Conservation (phyloP, 2,329 filamentous ascomycete genomes). For the Colletotrichum coccodes region DNA sequence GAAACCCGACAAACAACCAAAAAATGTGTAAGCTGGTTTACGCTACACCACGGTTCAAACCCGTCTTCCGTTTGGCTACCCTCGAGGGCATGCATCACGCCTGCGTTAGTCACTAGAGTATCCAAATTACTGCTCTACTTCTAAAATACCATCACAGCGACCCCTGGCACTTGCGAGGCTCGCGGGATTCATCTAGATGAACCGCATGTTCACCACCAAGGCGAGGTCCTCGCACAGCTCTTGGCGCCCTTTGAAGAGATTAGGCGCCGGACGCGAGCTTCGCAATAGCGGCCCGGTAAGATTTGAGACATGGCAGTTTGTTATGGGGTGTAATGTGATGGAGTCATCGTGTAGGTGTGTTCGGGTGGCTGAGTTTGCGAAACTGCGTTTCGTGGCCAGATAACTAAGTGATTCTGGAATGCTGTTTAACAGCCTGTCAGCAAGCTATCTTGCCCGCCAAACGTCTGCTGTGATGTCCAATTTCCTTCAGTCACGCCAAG, state of each 20-base stretch:
- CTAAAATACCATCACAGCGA: constrained; percentile 32
- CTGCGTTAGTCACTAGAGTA: constrained; percentile 35
- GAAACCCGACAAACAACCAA: constrained; percentile 61
- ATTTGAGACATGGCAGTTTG: too few relatives aligned
- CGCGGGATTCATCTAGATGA: constrained; percentile 42
- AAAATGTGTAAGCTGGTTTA: constrained; percentile 64
- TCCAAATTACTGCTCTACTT: constrained; percentile 9
- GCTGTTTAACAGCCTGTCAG: too few relatives aligned
- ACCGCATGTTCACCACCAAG: constrained; percentile 35
- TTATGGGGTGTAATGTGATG: too few relatives aligned
- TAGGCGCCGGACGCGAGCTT: background rate
- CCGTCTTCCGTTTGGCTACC: constrained; percentile 31
- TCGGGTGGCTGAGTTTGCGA: background rate
- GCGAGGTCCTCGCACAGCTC: background rate
- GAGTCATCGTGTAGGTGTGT: too few relatives aligned
- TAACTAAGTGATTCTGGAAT: too few relatives aligned
- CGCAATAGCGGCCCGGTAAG: too few relatives aligned
- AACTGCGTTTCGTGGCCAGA: fast-evolving
- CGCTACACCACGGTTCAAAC: constrained; percentile 55
- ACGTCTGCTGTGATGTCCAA: too few relatives aligned
- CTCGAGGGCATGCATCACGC: constrained; percentile 4
- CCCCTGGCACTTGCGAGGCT: constrained; percentile 40
- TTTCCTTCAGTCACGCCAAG: background rate
- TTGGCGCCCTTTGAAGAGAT: background rate
- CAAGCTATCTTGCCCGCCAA: background rate